A percentile compares a stretch with the other conserved stretches of the same genome.
Conservation (phyloP, 176 grass and related monocot species). For the Cymbopogon citratus region DNA sequence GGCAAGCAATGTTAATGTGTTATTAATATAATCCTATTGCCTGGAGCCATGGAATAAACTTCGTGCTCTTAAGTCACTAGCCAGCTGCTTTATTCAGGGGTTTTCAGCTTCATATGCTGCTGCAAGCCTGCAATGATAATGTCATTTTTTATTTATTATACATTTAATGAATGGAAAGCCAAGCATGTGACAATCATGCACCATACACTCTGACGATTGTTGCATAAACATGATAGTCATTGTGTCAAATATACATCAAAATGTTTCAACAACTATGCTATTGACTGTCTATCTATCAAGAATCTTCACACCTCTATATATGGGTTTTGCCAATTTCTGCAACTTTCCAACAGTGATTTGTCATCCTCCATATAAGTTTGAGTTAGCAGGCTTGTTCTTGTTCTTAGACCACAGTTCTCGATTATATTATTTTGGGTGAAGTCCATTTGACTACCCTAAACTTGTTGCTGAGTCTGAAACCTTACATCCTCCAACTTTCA, state of each 20-base stretch:
- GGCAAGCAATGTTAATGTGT: not conserved
- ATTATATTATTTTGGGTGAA: not conserved
- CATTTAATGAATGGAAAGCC: not conserved
- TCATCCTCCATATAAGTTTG: not conserved
- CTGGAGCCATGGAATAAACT: not conserved
- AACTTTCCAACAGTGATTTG: not conserved
- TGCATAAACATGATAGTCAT: not conserved
- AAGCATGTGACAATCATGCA: not conserved
- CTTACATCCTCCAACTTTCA: not conserved
- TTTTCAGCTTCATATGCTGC: not conserved
- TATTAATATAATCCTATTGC: not conserved
- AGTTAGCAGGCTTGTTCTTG: not conserved
- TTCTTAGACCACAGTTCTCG: not conserved
- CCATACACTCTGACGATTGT: not conserved
- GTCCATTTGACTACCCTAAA: not conserved
- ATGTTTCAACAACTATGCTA: not conserved
- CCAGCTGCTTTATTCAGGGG: not conserved
- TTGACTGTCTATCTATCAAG: not conserved
- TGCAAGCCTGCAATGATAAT: slow-evolving; percentile 4
- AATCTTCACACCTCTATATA: not conserved
- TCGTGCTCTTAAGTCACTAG: not conserved
- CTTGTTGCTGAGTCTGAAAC: not conserved
- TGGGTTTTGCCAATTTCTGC: not conserved
- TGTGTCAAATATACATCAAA: not conserved
- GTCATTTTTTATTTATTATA: not conserved